Conservation (phyloP, 257 asterid species). For the Scutellaria baicalensis region DNA sequence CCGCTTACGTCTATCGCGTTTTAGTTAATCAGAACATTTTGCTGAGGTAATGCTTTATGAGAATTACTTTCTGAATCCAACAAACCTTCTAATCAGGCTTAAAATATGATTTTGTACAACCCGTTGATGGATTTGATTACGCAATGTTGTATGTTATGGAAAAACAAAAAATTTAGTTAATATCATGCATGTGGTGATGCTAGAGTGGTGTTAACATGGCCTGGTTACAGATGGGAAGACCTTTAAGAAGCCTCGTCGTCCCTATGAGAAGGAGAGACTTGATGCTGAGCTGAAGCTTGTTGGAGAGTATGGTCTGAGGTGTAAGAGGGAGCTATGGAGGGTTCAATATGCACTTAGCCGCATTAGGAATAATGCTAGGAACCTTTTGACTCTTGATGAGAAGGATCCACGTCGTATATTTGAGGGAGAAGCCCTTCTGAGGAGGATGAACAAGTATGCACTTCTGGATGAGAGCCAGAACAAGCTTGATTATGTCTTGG, state of each 20-base stretch:
- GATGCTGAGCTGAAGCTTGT: constrained; percentile 88
- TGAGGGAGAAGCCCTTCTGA: constrained; percentile 85
- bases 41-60: not conserved
- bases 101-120: not conserved
- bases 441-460: constrained; percentile 81
- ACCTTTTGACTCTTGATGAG: constrained; percentile 72
- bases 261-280: constrained; percentile 83
- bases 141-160: not conserved
- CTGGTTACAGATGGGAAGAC: constrained; percentile 65
- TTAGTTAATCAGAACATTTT: not conserved
- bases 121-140: not conserved
- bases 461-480: constrained; percentile 76
- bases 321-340: constrained; percentile 94
- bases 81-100: not conserved
- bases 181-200: not conserved
- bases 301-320: constrained; percentile 78
- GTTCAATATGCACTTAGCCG: constrained; percentile 88
- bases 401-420: constrained; percentile 79
- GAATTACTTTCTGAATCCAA: not conserved
- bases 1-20: not conserved
- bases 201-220: not conserved
- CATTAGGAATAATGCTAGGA: constrained; percentile 70
- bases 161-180: no score
- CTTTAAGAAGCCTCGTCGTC: constrained; percentile 86
- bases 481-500: constrained; percentile 88